Evolutionary conservation across 441 rosid species (phyloP), one percentile per base, ranked within the genome.

Genomic region (Populus hybrid): DNA sequence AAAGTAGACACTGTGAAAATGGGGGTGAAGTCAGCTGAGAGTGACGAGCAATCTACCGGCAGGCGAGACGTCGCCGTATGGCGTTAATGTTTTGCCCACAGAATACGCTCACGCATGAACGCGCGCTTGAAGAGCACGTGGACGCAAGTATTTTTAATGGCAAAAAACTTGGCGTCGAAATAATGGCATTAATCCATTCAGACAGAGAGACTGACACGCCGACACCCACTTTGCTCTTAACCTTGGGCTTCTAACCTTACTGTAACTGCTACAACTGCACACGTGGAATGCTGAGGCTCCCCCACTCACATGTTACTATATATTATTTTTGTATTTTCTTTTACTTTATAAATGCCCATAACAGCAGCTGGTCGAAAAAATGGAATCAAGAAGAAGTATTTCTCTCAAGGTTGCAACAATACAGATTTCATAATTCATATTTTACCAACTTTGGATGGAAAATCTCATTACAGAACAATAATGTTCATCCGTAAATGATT

Each of bases 31-130:
- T 80, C 77, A 81, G 75, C 64, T 66, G 92, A 87, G 10, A 84
- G 77, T 46, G 91, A 92, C 87, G 70, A 70, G 40, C 68, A 81
- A 92, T 80, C 93, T 75, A 75, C 86, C 81, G 87, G 89, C 80
- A 65, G 91, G 75, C 76, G 26, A 78, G 40, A 81, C 86, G 90
- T 92, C 88, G 76, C 81, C 87, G 85, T 81, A 82, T 72, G 35
- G 23, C 24, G 12, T 12, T 65, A 7, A 20, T 10, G 30, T 4
- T 50, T 2, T 38, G n/a, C 24, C 23, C 12, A 21, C 0, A 0
- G 24, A 4, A 32, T 26, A 42, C 23, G 18, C 50, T 21, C 57
- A 68, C 73, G 72, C 10, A 61, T 10, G 4, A 46, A 70, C 38
- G 34, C 79, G 78, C 72, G 74, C 77, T 68, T 64, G 71, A 24